Percentiles rank a stretch among this genome's conserved stretches.
Conservation (phyloP, 371 early-diverging fungal genomes). For the Conidiobolus coronatus region DNA sequence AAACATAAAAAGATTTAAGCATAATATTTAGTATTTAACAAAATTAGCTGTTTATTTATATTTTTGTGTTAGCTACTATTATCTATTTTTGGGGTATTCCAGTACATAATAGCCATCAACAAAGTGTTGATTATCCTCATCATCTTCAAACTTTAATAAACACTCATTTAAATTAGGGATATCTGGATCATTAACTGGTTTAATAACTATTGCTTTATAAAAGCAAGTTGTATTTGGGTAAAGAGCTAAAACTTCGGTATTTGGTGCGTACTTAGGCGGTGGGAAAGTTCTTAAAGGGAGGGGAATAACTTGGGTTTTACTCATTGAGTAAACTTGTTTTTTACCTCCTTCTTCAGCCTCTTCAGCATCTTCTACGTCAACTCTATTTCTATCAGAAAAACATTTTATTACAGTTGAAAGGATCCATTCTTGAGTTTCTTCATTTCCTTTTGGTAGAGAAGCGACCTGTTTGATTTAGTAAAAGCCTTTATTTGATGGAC, state of each 20-base stretch:
- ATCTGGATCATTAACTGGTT: conserved; percentile 9
- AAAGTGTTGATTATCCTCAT: conserved; percentile 8
- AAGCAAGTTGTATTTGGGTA: conserved; percentile 74
- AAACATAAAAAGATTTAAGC: no score
- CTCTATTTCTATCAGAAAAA: conserved; percentile 30
- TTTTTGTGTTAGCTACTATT: no score
- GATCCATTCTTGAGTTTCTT: conserved; percentile 38
- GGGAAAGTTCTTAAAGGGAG: conserved; percentile 22
- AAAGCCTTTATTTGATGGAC: no score
- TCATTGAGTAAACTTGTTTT: conserved; percentile 19
- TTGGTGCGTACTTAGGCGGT: conserved; percentile 25
- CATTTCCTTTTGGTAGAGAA: no score
- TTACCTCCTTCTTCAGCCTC: conserved; percentile 21
- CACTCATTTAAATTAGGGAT: no score
- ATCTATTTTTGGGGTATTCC: not conserved
- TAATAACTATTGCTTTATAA: conserved; percentile 47
- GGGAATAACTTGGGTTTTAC: conserved; percentile 31
- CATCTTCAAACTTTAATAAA: conserved; percentile 9
- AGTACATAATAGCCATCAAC: not conserved
- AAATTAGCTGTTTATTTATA: no score
- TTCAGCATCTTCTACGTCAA: conserved; percentile 54
- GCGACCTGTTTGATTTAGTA: no score
- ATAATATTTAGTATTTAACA: no score
- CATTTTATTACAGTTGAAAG: conserved; percentile 36
- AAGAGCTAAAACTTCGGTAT: conserved; percentile 48